Evolutionary conservation across 306 rosid species (phyloP), one percentile per base, ranked within the genome.

Genomic region (Amphicarpaea edgeworthii): DNA sequence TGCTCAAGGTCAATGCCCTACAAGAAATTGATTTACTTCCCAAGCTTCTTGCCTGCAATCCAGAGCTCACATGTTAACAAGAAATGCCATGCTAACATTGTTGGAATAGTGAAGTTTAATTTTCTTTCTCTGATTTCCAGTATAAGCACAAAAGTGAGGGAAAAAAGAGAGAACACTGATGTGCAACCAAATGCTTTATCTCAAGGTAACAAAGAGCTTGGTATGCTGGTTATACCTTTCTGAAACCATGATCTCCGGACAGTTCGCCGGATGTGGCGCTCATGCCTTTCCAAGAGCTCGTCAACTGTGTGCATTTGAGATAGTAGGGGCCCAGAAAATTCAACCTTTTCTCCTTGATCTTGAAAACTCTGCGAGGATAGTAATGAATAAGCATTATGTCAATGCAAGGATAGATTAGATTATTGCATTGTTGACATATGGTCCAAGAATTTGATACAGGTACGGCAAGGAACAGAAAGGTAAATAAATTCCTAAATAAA

Each of bases 171-270:
- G 21, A 30, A 53, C 37, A 37, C 21, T 10, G 51, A 68, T 30
- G 28, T 1, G 34, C 19, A 57, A 67, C 57, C 23, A 66, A 58
- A 26, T 14, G 68, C 71, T 32, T 46, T 40, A 70, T 75, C 72
- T 23, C 55, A 46, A 45, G 42, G 19, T 45, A 70, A 64, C 8
- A 6, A 19, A 45, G 9, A 37, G 34, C 70, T 60, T 43, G 32
- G 7, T 66, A 45, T 55, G 79, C 7, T 6, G 19, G 21, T 24
- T 37, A 60, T 88, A 93, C 97, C 98, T 90, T 83, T 88, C 55
- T 90, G 89, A 74, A 94, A 94, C 98, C 98, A 94, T 51, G 98
- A 86, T 79, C 83, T 92, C 37, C 95, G 87, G 42, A 88, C 92
- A 6, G 89, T 90, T 64, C 66, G 86, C 75, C 97, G 89, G 77